These are phyloP conservation scores for Mycena citricolor DNA, from an alignment of 1,284 basidiomycete species.

Conservation along the genomic window DNA sequence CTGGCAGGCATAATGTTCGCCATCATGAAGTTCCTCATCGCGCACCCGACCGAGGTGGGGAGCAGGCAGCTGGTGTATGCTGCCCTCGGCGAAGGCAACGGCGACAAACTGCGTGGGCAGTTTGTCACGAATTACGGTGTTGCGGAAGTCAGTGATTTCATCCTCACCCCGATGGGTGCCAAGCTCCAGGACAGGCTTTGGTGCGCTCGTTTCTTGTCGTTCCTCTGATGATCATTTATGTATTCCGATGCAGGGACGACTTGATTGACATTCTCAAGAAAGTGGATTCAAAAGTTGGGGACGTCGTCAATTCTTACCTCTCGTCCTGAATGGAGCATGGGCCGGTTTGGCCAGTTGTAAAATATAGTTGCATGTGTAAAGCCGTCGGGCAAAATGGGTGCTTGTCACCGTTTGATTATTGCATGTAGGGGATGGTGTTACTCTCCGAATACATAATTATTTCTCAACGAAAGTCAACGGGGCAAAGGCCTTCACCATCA, in stretches of 20 bases:
- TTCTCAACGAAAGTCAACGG: constrained; percentile 18
- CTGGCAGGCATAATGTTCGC: constrained; percentile 14
- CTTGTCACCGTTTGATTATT: too few species aligned
- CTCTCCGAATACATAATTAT: too few species aligned
- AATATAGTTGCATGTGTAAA: too few species aligned
- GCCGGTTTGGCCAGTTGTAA: too few species aligned
- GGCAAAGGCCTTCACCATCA: constrained; percentile 9
- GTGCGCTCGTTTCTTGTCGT: constrained; percentile 20
- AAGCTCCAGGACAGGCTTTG: constrained; percentile 41
- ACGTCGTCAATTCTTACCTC: constrained; percentile 1
- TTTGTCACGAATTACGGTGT: constrained; percentile 33
- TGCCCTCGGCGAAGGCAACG: constrained; percentile 34
- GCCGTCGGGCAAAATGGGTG: too few species aligned
- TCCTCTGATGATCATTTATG: neutral
- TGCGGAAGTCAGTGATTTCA: constrained; percentile 44
- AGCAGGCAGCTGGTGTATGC: constrained; percentile 41
- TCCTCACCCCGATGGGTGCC: constrained; percentile 41
- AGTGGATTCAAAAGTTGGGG: constrained; percentile 11
- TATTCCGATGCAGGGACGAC: constrained; percentile 5
- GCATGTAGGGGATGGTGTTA: too few species aligned
- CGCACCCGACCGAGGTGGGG: constrained; percentile 41
- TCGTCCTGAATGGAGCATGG: too few species aligned
- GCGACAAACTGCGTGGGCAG: constrained; percentile 37
- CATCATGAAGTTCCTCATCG: constrained; percentile 32
- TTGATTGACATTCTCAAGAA: constrained; percentile 13